Conservation (phyloP, 345 rosid species). For the Heritiera littoralis region DNA sequence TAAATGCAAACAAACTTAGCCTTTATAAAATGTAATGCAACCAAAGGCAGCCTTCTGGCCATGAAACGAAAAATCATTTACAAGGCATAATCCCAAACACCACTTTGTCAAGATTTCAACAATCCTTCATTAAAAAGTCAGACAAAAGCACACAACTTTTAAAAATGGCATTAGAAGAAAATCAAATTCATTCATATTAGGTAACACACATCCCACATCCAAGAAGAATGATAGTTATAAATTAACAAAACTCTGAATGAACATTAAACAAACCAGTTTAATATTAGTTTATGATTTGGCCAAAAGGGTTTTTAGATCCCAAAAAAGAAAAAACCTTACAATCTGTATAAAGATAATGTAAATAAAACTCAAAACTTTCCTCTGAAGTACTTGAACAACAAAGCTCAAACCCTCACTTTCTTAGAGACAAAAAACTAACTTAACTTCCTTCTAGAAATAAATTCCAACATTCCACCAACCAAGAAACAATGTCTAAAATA, state of each 20-base stretch:
- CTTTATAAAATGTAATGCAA: background rate
- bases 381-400: background rate
- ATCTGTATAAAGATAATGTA: no score
- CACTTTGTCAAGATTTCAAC: background rate
- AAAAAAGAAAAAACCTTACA: background rate
- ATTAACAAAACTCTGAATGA: background rate
- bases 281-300: background rate
- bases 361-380: background rate
- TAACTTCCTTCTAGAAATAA: background rate
- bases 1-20: no score
- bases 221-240: background rate
- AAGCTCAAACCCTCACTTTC: background rate
- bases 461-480: background rate
- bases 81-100: background rate
- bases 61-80: background rate
- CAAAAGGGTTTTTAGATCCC: background rate
- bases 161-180: conserved; percentile 3
- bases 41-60: background rate
- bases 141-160: background rate
- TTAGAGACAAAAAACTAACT: background rate
- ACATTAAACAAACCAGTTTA: background rate
- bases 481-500: background rate
- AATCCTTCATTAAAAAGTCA: background rate
- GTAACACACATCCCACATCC: background rate
- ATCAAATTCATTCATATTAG: background rate